Base-by-base conservation (phyloP, 2,329 filamentous ascomycete genomes). In the Iodosphaeria phyllophila region DNA sequence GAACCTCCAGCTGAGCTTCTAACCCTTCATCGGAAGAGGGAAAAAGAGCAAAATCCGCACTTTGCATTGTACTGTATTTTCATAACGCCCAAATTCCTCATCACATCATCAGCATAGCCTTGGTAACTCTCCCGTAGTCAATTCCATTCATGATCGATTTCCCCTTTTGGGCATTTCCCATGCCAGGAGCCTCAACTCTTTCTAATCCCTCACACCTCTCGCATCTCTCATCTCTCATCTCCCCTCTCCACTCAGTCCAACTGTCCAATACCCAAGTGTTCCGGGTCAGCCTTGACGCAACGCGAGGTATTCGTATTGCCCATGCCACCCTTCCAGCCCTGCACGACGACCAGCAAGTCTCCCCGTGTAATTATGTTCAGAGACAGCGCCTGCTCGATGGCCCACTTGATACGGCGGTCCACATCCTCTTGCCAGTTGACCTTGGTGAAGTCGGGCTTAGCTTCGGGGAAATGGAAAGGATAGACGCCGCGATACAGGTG, bases 361-460 rank as follows among this genome's bases (percentile, higher is more conserved):
- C 73, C 76, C 46, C 69, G 58, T 46, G 58, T 63, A 33, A 91
- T 58, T 24, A 84, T 67, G 40, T 72, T 71, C 34, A 98, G 76
- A 54, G 76, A 71, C 44, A 92, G 69, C 40, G 82, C 89, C 48
- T 83, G 71, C 48, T 67, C 60, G 50, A 98, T 80, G 50, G 80
- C 89, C 84, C 86, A 98, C 67, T 86, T 92, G 54, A 98, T 80
- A 48, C 89, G 82, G 50, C 74, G 72, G 58, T 98, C 89, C 41
- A 98, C 89, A 55, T 98, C 86, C 63, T 95, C 83, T 61, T 98
- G 89, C 89, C 89, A 98, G 58, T 91, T 84, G 44, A 76, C 70
- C 54, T 76, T 69, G 50, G 65, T 68, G 57, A 95, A 98, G 60
- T 98, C 82, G 41, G 89, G 89, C 73, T 95, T 95, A 42, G 60